Base-by-base conservation (phyloP, 2,329 filamentous ascomycete species). In the Ustulina deusta region DNA sequence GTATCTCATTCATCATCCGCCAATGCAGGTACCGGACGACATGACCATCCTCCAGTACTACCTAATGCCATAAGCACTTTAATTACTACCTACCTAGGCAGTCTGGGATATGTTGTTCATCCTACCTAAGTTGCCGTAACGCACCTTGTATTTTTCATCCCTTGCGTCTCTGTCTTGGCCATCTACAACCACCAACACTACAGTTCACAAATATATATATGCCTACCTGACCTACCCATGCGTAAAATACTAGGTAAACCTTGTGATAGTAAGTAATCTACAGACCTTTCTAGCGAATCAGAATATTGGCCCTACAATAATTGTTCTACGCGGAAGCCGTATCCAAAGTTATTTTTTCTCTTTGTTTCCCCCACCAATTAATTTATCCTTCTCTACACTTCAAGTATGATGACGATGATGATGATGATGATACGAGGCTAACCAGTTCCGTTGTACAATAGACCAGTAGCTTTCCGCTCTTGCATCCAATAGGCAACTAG, bases 21-120 rank as follows among this genome's bases (percentile, higher is more conserved):
- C 49, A 48, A 65, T 68, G 65, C 61, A 68, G 61, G 65, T 59
- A 63, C 54, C 2, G 27, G 32, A 58, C 38, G 51, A 65, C 61
- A 52, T 29, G 36, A 44, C 20, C 17, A 22, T 34, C 22, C 60
- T 52, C 32, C 34, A 42, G 17, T 25, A 9, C 13, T 34, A 22
- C 22, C 15, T 2, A 17, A 42, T 17, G 11, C 36, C 52, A 62
- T 66, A 61, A 56, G 46, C 58, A 66, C 36, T 29, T 56, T 42
- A 56, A 42, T 29, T n/a, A 7, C 22, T 42, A n/a, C 1, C 20
- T 44, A 44, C 7, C 40, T 44, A n/a, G 15, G 17, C 13, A 40
- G 17, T 34, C 32, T 3, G n/a, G 32, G n/a, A 1, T 25, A 22
- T n/a, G 11, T 36, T 6, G 2, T 22, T 15, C n/a, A 36, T 20